phyloP scores from a whole-genome alignment of 768 basidiomycete species.

The Xanthoconium purpureum region DNA sequence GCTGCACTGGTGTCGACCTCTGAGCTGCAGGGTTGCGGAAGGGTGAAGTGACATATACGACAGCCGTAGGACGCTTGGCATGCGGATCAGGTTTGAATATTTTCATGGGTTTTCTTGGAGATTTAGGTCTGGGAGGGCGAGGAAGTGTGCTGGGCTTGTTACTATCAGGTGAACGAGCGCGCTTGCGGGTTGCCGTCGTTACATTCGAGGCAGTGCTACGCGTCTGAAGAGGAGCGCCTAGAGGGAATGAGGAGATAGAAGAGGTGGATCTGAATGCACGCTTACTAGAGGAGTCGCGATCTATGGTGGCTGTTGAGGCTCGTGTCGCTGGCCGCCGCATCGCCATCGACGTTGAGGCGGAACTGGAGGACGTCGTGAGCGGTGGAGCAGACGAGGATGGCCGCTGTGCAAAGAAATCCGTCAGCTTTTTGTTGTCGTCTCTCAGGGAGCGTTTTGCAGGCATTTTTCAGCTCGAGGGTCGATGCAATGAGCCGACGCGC shows the following conservation, averaged over 20 bases:
- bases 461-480: constrained; percentile 13
- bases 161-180: constrained; percentile 24
- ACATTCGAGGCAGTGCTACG: constrained; percentile 6
- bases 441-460: constrained; percentile 11
- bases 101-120: constrained; percentile 24
- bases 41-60: constrained; percentile 11
- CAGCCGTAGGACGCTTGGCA: constrained; percentile 2
- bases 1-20: constrained; percentile 2
- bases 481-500: constrained; percentile 6
- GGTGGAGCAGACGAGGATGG: constrained; percentile 19
- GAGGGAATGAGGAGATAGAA: constrained; percentile 6
- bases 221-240: constrained; percentile 8
- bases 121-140: constrained; percentile 14
- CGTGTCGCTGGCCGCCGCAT: constrained; percentile 11
- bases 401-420: constrained; percentile 46
- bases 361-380: background rate
- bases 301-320: background rate
- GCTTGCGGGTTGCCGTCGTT: constrained; percentile 22
- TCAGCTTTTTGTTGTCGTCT: constrained; percentile 32
- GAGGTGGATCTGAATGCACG: background rate
- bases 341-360: background rate
- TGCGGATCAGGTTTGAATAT: constrained; percentile 5
- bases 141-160: background rate
- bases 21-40: constrained; percentile 36
- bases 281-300: constrained; percentile 19